Percentiles rank a stretch among this genome's conserved stretches.
phyloP scores from a whole-genome alignment of 2,329 filamentous ascomycete species.

The Colletotrichum sp. region DNA sequence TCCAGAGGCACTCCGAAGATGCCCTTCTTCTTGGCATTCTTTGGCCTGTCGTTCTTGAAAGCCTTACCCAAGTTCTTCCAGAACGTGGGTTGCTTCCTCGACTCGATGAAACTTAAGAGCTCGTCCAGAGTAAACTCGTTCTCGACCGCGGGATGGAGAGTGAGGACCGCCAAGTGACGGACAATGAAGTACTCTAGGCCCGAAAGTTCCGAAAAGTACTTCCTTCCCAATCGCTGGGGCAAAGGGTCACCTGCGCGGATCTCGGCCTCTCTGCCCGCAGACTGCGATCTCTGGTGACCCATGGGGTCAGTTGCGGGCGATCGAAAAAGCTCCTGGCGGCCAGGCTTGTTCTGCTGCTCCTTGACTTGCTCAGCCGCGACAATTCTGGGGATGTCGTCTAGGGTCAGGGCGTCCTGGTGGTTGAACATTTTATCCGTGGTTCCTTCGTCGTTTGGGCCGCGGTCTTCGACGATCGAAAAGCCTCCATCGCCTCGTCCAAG shows the following conservation, averaged over 20 bases:
- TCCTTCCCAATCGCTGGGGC: slow-evolving; percentile 66
- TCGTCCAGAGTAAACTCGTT: slow-evolving; percentile 94
- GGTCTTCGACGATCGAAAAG: slow-evolving; percentile 82
- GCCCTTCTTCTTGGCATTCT: slow-evolving; percentile 86
- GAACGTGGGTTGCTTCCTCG: slow-evolving; percentile 85
- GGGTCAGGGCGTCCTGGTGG: slow-evolving; percentile 86
- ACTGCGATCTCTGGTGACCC: slow-evolving; percentile 70
- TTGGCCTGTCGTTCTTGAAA: slow-evolving; percentile 84
- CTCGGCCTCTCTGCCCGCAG: slow-evolving; percentile 56
- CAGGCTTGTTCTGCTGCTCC: slow-evolving; percentile 79
- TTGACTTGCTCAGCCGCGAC: slow-evolving; percentile 94
- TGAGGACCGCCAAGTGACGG: slow-evolving; percentile 90
- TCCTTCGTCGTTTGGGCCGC: slow-evolving; percentile 69
- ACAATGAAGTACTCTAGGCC: slow-evolving; percentile 98
- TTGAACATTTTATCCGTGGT: slow-evolving; percentile 85
- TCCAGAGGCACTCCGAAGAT: slow-evolving; percentile 92
- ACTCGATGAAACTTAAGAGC: slow-evolving; percentile 89
- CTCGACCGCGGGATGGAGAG: slow-evolving; percentile 91
- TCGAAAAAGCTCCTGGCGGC: slow-evolving; percentile 71
- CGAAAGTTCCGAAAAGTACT: slow-evolving; percentile 95
- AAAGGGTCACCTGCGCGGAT: slow-evolving; percentile 57
- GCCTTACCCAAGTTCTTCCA: slow-evolving; percentile 99
- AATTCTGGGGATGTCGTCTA: slow-evolving; percentile 96
- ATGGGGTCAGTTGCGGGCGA: slow-evolving; percentile 60
- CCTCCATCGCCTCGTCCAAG: slow-evolving; percentile 55